Conservation (phyloP, 2,329 filamentous ascomycete species). For the Aspergillus sp. region DNA sequence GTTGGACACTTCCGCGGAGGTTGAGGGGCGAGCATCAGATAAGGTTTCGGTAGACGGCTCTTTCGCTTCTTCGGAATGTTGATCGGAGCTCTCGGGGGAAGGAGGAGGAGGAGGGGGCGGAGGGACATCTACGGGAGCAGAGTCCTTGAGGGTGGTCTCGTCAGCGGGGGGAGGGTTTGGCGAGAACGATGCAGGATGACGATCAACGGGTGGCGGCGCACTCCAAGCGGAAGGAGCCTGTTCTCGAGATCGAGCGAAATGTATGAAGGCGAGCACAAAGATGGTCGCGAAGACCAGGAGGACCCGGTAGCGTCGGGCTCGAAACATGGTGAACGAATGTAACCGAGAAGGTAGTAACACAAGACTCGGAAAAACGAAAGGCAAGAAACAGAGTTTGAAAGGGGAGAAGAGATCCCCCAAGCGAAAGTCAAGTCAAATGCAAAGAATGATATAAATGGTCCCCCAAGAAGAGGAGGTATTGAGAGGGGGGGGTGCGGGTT, state of each 20-base stretch:
- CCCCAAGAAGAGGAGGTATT: not conserved
- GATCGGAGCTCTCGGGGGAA: not conserved
- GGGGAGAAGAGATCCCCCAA: not conserved
- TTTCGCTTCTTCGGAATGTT: not conserved
- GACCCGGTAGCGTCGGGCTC: slow-evolving; percentile 51
- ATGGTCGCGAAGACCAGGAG: slow-evolving; percentile 49
- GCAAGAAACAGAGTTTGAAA: not conserved
- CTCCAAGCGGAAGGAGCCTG: slow-evolving; percentile 21
- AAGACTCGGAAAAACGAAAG: slow-evolving; percentile 8
- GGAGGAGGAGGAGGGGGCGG: slow-evolving; percentile 17
- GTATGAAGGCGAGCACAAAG: slow-evolving; percentile 51
- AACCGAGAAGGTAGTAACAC: not conserved
- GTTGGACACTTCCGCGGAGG: slow-evolving; percentile 5
- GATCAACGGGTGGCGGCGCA: slow-evolving; percentile 20
- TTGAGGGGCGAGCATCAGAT: slow-evolving; percentile 2
- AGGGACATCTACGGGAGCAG: slow-evolving; percentile 9
- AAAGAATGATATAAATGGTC: not conserved
- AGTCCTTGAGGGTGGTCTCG: slow-evolving; percentile 4
- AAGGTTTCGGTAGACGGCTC: not conserved
- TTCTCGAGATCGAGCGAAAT: slow-evolving; percentile 51
- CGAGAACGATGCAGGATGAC: slow-evolving; percentile 13
- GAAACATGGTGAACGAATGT: slow-evolving; percentile 43
- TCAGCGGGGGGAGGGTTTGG: slow-evolving; percentile 14
- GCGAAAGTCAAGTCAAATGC: not conserved
- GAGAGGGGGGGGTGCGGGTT: too few species aligned